Conservation (phyloP, 1,284 basidiomycete species). For the Stygiomarasmius scandens region DNA sequence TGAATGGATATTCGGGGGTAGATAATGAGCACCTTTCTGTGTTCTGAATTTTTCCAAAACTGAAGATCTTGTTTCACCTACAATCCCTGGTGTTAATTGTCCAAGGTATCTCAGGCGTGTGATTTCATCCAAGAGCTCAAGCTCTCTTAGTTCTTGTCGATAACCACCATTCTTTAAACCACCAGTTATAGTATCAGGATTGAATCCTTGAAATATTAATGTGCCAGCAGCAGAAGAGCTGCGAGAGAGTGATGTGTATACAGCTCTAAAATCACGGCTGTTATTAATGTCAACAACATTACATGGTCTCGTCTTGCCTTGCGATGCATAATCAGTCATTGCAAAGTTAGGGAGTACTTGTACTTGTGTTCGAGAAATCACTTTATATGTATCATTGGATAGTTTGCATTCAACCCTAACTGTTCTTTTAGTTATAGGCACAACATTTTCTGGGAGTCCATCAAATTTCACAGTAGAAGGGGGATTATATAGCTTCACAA, state of each 20-base stretch:
- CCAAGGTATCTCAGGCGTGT: too few relatives aligned
- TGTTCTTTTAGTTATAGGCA: constrained; percentile 30
- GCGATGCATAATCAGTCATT: constrained; percentile 44
- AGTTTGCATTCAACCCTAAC: constrained; percentile 23
- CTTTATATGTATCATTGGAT: constrained; percentile 26
- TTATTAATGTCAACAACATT: constrained; percentile 37
- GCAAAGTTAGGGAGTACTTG: constrained; percentile 40
- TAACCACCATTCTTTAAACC: not conserved
- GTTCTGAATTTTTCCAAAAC: constrained; percentile 13
- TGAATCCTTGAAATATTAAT: constrained; percentile 28
- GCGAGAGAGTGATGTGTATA: constrained; percentile 39
- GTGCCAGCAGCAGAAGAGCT: constrained; percentile 33
- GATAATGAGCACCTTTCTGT: constrained; percentile 14
- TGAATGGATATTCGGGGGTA: too few relatives aligned
- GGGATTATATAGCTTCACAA: constrained; percentile 26
- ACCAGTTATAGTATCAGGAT: constrained; percentile 1
- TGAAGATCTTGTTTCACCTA: too few relatives aligned
- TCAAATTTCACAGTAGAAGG: constrained; percentile 30
- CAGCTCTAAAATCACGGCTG: constrained; percentile 31
- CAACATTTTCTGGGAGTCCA: constrained; percentile 39
- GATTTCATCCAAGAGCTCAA: too few relatives aligned
- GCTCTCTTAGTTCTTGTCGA: too few relatives aligned
- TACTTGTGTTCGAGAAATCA: constrained; percentile 33
- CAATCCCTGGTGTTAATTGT: too few relatives aligned
- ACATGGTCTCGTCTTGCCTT: constrained; percentile 36